Evolutionary conservation across 1,284 basidiomycete species (phyloP), one percentile per base, ranked within the genome.

Genomic region (Heimioporus punctisporus): DNA sequence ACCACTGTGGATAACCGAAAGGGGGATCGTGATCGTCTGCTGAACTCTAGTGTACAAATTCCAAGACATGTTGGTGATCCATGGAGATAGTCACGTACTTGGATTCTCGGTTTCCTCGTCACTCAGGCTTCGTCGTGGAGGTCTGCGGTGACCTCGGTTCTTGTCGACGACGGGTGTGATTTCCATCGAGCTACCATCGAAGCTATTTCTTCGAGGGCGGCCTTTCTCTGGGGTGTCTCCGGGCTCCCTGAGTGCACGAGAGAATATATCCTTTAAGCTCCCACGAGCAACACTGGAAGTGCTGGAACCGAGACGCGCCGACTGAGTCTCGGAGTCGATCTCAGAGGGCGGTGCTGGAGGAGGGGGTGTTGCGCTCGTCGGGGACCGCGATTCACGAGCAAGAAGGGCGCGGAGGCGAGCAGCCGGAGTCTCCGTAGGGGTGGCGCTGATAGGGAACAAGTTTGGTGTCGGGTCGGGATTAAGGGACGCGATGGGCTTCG

Each of bases 91-190:
- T 11, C 39, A 76, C 85, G 62, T 68, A 90, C 86, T 76, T 40
- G 76, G 63, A 56, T 76, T 79, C 44, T 86, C 86, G 14, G 73
- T 66, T 62, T 89, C 88, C 60, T 89, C 87, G 56, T 90, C 88
- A 60, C 86, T 88, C 60, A 85, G 57, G 63, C 84, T 88, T 60
- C 74, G 78, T 19, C 68, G 78, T 59, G 84, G 82, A 11, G 76
- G 78, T 67, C 77, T 83, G 60, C 72, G 72, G 56, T 70, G 74
- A n/a, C 69, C 70, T 51, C 77, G 72, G 53, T 79, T 76, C 56
- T 73, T 72, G 40, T 74, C 64, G 37, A 79, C 69, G 6, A 78
- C 63, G 5, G 85, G 83, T 46, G 76, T 84, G 17, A 76, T 73
- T 52, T 88, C 85, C 37, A 82, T 79, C 52, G 85, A 84, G 60